A percentile compares a stretch with the other conserved stretches of the same genome.
These are phyloP conservation scores for Parathielavia hyrcaniae DNA, from an alignment of 495 filamentous ascomycete species.

Conservation along the genomic window DNA sequence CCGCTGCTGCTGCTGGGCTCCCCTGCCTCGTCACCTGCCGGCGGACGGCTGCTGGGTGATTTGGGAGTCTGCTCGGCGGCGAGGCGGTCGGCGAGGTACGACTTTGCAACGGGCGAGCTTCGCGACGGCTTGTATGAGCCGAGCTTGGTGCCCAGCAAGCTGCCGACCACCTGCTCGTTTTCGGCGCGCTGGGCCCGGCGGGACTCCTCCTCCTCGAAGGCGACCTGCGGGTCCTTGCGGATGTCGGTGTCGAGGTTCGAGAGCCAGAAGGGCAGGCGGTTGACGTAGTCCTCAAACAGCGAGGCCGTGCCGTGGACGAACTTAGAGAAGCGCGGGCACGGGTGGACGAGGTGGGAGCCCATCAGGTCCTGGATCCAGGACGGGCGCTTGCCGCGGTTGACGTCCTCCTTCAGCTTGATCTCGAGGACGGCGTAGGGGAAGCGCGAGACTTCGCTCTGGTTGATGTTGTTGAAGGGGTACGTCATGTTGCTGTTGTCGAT, in stretches of 20 bases:
- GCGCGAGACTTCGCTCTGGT: conserved; percentile 83
- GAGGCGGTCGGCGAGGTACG: conserved; percentile 46
- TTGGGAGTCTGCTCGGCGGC: conserved; percentile 32
- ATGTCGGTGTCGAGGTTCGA: conserved; percentile 86
- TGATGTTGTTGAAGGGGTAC: conserved; percentile 76
- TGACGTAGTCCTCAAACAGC: conserved; percentile 92
- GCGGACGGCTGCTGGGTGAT: conserved; percentile 14
- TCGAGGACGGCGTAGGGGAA: conserved; percentile 91
- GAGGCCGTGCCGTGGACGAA: conserved; percentile 89
- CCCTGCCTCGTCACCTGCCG: conserved; percentile 15
- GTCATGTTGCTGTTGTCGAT: conserved; percentile 77
- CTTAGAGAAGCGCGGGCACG: conserved; percentile 86
- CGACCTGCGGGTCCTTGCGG: conserved; percentile 79
- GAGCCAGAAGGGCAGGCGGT: conserved; percentile 94
- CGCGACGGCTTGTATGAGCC: conserved; percentile 49
- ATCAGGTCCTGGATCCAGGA: conserved; percentile 88
- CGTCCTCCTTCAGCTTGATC: conserved; percentile 77
- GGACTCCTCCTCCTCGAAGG: conserved; percentile 88
- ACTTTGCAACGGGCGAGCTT: conserved; percentile 56
- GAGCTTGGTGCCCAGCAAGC: conserved; percentile 56
- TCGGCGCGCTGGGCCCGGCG: conserved; percentile 69
- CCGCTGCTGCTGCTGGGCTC: conserved; percentile 23
- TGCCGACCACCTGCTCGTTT: conserved; percentile 83
- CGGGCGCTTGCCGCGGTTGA: conserved; percentile 54
- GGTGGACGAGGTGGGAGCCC: conserved; percentile 83